Base-by-base conservation (phyloP, 2,329 filamentous ascomycete species). In the Fonsecaea multimorphosa region DNA sequence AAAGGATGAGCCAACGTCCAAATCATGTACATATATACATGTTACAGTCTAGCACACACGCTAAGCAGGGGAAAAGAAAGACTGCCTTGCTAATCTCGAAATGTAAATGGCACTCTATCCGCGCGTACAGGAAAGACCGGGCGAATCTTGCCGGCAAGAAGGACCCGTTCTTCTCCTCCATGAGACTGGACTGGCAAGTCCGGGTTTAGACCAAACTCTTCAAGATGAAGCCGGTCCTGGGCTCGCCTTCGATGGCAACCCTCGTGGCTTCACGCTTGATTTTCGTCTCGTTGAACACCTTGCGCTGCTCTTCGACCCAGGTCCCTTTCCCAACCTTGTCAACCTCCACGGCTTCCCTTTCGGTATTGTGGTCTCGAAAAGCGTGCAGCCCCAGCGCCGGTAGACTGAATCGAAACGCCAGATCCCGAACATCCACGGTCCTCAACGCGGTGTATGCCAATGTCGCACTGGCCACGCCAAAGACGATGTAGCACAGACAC, bases 401-500 rank as follows among this genome's bases (percentile, higher is more conserved):
- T 12, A 69, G 64, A 31, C 52, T 57, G 53, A 69, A 69, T 9
- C 64, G 67, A 16, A 64, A 64, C 2, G 63, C 67, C 5, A 69
- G 51, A 56, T 69, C 67, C 7, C 67, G 58, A 2, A 69, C 67
- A 44, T 69, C 67, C 19, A 67, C 58, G 2, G 16, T 53, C 27
- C 56, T 46, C 31, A 69, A 44, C 2, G 67, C 61, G 9, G 53
- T 58, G 58, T 67, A 62, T 3, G 67, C 67, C 6, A 59, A 32
- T 8, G 55, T 22, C 12, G 64, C 67, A 24, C 58, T 52, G 11
- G 38, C 46, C 19, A 68, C 34, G 16, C 70, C 70, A 24, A 72
- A 61, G 9, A 72, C 16, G 29, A 68, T 58, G 52, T 72, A 72
- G 1, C 46, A 53, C 12, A 70, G 53, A 59, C 66, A 68, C 14